phyloP scores from a whole-genome alignment of 1,139 yeast genomes.

The Ogataea hybrid region DNA sequence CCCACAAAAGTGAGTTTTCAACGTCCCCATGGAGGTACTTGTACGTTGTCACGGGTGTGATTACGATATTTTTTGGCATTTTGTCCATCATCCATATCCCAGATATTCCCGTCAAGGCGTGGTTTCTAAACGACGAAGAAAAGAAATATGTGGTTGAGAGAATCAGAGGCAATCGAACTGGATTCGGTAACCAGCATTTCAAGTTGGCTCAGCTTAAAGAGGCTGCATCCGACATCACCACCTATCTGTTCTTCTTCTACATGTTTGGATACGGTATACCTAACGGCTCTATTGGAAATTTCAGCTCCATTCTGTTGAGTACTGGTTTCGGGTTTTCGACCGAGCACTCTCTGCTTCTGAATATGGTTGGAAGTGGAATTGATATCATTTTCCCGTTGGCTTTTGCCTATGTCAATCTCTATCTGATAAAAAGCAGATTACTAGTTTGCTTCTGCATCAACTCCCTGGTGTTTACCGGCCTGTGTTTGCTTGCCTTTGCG shows the following conservation, averaged over 20 bases:
- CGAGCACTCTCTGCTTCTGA: conserved; percentile 34
- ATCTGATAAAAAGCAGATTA: conserved; percentile 38
- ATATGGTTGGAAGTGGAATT: conserved; percentile 41
- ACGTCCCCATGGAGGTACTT: conserved; percentile 48
- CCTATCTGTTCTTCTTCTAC: conserved; percentile 38
- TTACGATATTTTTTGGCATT: conserved; percentile 46
- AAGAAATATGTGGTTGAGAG: conserved; percentile 38
- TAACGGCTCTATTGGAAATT: conserved; percentile 41
- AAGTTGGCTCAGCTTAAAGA: conserved; percentile 43
- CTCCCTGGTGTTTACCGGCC: conserved; percentile 38
- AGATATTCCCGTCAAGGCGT: conserved; percentile 40
- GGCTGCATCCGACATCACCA: conserved; percentile 41
- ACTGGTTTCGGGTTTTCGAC: conserved; percentile 28
- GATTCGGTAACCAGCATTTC: conserved; percentile 45
- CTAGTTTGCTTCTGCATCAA: conserved; percentile 44
- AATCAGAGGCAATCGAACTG: conserved; percentile 40
- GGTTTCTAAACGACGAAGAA: conserved; percentile 40
- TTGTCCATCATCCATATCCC: conserved; percentile 41
- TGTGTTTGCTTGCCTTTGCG: conserved; percentile 51
- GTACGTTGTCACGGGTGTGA: conserved; percentile 46
- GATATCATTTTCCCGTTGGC: conserved; percentile 35
- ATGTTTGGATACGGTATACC: conserved; percentile 37
- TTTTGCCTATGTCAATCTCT: conserved; percentile 38
- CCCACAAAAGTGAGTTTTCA: conserved; percentile 31
- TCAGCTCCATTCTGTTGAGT: conserved; percentile 29